Percentiles rank a stretch among this genome's conserved stretches.
Conservation (phyloP, 805 yeast genomes). For the Wickerhamomyces chaumierensis region DNA sequence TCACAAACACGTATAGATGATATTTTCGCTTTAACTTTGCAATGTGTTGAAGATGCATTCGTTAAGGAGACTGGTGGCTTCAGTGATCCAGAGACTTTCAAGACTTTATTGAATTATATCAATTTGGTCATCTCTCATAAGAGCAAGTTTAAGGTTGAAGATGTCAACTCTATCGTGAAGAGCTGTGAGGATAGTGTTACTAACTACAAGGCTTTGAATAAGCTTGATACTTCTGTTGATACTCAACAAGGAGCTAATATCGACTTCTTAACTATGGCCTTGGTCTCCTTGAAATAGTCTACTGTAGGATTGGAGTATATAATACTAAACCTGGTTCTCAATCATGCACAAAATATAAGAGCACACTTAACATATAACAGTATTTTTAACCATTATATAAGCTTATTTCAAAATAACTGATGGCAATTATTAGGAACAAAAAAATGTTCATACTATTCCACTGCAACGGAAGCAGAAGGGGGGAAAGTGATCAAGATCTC, state of each 20-base stretch:
- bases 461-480: no score
- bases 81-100: constrained; percentile 20
- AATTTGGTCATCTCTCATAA: constrained; percentile 37
- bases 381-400: no score
- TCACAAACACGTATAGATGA: constrained; percentile 29
- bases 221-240: not conserved
- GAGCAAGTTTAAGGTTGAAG: constrained; percentile 18
- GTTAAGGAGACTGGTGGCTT: constrained; percentile 6
- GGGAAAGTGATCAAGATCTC: no score
- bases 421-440: no score
- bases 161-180: constrained; percentile 20
- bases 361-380: no score
- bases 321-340: no score
- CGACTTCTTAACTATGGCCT: not conserved
- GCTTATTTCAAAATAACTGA: no score
- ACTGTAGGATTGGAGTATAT: no score
- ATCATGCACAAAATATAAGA: no score
- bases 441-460: no score
- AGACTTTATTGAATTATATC: constrained; percentile 41
- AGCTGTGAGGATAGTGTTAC: constrained; percentile 7
- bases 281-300: not conserved
- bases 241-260: not conserved
- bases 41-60: constrained; percentile 22
- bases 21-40: constrained; percentile 31
- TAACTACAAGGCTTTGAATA: constrained; percentile 6